Percentiles rank a stretch among this genome's conserved stretches.
phyloP scores from a whole-genome alignment of 495 filamentous ascomycete species.

The Aspergillus panamensis region DNA sequence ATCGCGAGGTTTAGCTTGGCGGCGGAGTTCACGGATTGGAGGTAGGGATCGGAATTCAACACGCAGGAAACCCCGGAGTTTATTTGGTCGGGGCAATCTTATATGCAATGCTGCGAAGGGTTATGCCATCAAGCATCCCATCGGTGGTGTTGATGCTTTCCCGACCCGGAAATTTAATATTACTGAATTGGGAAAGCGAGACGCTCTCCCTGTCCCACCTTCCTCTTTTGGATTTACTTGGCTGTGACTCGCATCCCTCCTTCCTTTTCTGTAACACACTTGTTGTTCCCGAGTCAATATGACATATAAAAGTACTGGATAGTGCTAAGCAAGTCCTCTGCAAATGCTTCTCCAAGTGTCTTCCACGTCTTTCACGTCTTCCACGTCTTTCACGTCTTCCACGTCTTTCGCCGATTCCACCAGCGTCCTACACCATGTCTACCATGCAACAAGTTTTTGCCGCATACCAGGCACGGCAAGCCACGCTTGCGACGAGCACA shows the following conservation, averaged over 20 bases:
- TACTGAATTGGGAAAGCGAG: neutral
- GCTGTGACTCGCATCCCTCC: no score
- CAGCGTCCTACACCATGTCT: slow-evolving; percentile 18
- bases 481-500: slow-evolving; percentile 24
- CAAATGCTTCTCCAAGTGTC: no score
- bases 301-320: neutral
- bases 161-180: neutral
- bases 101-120: neutral
- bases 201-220: neutral
- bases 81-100: neutral
- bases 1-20: neutral
- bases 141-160: neutral
- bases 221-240: neutral
- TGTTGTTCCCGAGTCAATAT: no score
- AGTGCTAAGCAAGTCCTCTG: neutral
- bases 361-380: neutral
- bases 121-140: neutral
- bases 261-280: no score
- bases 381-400: neutral
- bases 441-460: slow-evolving; percentile 33
- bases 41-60: neutral
- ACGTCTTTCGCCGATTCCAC: neutral
- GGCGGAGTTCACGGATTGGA: neutral
- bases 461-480: slow-evolving; percentile 27
- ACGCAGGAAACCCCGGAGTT: neutral